A percentile compares a stretch with the other conserved stretches of the same genome.
These are phyloP conservation scores for Penicillium fuscoglaucum DNA, from an alignment of 2,329 filamentous ascomycete genomes.

Conservation along the genomic window DNA sequence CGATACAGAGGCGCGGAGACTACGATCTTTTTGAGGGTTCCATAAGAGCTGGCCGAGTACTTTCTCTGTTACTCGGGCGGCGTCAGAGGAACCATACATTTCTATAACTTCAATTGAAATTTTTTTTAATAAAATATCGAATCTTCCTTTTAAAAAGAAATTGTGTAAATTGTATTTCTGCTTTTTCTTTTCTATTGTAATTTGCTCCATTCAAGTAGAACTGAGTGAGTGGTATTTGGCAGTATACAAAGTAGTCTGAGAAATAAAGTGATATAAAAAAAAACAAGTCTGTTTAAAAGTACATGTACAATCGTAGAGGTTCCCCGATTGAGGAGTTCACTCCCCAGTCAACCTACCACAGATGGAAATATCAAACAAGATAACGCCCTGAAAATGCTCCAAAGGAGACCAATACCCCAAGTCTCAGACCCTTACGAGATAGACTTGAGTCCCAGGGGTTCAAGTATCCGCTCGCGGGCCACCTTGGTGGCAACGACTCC, in stretches of 20 bases:
- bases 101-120: constrained; percentile 10
- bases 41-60: constrained; percentile 74
- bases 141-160: not conserved
- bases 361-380: constrained; percentile 26
- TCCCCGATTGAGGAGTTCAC: constrained; percentile 20
- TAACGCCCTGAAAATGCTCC: constrained; percentile 43
- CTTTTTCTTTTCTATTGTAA: not conserved
- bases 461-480: constrained; percentile 73
- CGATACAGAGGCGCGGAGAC: constrained; percentile 63
- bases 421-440: constrained; percentile 23
- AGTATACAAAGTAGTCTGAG: constrained; percentile 11
- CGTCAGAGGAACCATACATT: constrained; percentile 81
- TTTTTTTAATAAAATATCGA: constrained; percentile 2
- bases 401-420: constrained; percentile 25
- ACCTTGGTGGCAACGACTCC: constrained; percentile 73
- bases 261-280: constrained; percentile 24
- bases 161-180: not conserved
- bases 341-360: constrained; percentile 25
- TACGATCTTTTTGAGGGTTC: constrained; percentile 51
- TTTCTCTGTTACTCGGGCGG: constrained; percentile 70
- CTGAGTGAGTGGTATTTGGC: constrained; percentile 18
- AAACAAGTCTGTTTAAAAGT: constrained; percentile 32
- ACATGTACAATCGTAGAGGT: constrained; percentile 34
- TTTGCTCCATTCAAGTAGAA: not conserved
- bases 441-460: constrained; percentile 46